Percentiles rank a stretch among this genome's conserved stretches.
Conservation (phyloP, 768 basidiomycete species). For the Kondoa subrosea region DNA sequence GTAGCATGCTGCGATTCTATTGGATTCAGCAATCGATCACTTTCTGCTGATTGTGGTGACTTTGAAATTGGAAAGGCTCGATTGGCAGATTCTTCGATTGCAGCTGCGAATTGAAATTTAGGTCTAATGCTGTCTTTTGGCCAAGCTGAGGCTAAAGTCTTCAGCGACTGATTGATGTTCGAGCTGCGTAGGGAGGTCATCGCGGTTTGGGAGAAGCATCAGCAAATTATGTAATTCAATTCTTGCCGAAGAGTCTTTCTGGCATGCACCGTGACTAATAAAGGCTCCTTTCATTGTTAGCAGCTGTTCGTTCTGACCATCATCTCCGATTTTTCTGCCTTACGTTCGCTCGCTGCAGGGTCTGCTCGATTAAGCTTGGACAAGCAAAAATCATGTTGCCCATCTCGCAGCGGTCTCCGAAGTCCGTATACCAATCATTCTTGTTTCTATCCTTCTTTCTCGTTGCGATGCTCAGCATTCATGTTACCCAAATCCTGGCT, state of each 20-base stretch:
- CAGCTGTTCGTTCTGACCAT: too few species aligned
- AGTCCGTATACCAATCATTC: too few species aligned
- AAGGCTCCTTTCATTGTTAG: too few species aligned
- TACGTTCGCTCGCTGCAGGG: too few species aligned
- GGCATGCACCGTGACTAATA: too few species aligned
- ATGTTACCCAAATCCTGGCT: conserved; percentile 4
- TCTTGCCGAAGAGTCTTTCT: too few species aligned
- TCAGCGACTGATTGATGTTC: not conserved
- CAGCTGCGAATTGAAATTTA: not conserved
- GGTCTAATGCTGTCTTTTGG: not conserved
- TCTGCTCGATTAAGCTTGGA: too few species aligned
- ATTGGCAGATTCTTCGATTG: not conserved
- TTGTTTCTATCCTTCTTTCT: conserved; percentile 6
- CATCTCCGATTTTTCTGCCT: too few species aligned
- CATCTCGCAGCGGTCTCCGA: too few species aligned
- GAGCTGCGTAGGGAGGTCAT: not conserved
- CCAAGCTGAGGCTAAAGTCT: not conserved
- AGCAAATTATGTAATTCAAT: too few species aligned
- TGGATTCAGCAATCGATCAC: not conserved
- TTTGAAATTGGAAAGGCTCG: not conserved
- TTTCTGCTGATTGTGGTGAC: not conserved
- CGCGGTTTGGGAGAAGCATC: too few species aligned
- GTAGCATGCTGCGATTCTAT: not conserved
- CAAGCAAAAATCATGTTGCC: too few species aligned
- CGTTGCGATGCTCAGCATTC: conserved; percentile 7